Evolutionary conservation across 1,139 yeast genomes (phyloP).

Genomic region (Yamadazyma blattariae): DNA sequence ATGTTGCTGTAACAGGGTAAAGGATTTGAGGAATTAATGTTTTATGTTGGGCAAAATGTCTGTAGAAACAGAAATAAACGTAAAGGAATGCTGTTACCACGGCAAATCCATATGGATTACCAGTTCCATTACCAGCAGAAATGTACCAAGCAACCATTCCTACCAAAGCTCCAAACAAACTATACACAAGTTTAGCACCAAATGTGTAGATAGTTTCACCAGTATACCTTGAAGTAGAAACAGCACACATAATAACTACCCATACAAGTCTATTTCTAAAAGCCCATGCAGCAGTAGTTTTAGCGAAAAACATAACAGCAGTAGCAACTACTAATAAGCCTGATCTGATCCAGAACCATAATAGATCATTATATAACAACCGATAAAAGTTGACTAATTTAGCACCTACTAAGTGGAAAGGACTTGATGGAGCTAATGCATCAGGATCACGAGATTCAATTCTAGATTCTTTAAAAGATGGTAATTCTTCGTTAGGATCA

Average conservation of each 20-base stretch:
- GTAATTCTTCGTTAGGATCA: conserved; percentile 11
- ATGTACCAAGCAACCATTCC: conserved; percentile 40
- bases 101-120: conserved; percentile 32
- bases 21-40: conserved; percentile 29
- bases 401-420: conserved; percentile 20
- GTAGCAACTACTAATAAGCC: conserved; percentile 23
- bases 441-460: conserved; percentile 26
- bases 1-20: conserved; percentile 26
- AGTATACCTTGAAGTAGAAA: conserved; percentile 31
- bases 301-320: conserved; percentile 28
- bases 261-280: conserved; percentile 27
- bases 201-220: conserved; percentile 33
- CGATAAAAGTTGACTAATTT: conserved; percentile 16
- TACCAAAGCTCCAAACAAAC: conserved; percentile 30
- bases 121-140: conserved; percentile 29
- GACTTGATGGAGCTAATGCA: conserved; percentile 24
- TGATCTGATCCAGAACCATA: conserved; percentile 34
- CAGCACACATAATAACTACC: conserved; percentile 34
- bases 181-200: conserved; percentile 23
- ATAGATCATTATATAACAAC: conserved; percentile 17
- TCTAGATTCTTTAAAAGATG: conserved; percentile 5
- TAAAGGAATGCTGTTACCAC: conserved; percentile 29
- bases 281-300: conserved; percentile 32
- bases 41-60: conserved; percentile 33
- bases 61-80: conserved; percentile 23